phyloP scores from a whole-genome alignment of 2,329 filamentous ascomycete species.

The Phialemonium atrogriseum region DNA sequence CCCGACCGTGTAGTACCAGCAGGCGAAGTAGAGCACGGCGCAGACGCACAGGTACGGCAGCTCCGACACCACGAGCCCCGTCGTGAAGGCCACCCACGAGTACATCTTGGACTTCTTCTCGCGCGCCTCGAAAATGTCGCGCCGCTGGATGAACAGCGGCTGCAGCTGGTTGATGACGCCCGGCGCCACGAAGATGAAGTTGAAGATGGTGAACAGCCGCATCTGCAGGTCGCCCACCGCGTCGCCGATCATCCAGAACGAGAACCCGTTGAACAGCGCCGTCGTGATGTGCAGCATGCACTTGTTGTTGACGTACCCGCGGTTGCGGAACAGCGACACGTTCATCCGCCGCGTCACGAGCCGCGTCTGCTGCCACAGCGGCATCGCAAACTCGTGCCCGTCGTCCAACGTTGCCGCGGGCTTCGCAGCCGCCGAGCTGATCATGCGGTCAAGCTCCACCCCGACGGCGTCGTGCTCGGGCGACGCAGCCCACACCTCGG shows the following conservation, averaged over 20 bases:
- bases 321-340: constrained; percentile 56
- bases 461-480: constrained; percentile 35
- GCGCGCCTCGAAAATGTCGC: constrained; percentile 48
- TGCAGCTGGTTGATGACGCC: constrained; percentile 51
- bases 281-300: constrained; percentile 45
- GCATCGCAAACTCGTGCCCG: constrained; percentile 64
- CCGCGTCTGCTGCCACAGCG: constrained; percentile 54
- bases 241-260: constrained; percentile 51
- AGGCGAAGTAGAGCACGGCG: constrained; percentile 38
- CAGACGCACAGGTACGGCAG: constrained; percentile 36
- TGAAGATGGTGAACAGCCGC: constrained; percentile 51
- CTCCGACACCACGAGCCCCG: constrained; percentile 40
- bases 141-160: constrained; percentile 47
- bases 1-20: constrained; percentile 53
- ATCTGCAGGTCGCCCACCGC: constrained; percentile 42
- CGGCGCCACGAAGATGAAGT: constrained; percentile 54
- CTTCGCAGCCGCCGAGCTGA: constrained; percentile 41
- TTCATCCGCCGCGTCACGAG: constrained; percentile 58
- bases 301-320: constrained; percentile 59
- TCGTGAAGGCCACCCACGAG: constrained; percentile 50
- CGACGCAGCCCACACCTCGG: constrained; percentile 25
- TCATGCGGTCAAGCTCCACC: constrained; percentile 57
- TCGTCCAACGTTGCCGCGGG: constrained; percentile 31
- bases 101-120: constrained; percentile 57
- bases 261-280: constrained; percentile 53